phyloP scores from a whole-genome alignment of 371 early-diverging fungal species.

The Sporodiniella umbellata region DNA sequence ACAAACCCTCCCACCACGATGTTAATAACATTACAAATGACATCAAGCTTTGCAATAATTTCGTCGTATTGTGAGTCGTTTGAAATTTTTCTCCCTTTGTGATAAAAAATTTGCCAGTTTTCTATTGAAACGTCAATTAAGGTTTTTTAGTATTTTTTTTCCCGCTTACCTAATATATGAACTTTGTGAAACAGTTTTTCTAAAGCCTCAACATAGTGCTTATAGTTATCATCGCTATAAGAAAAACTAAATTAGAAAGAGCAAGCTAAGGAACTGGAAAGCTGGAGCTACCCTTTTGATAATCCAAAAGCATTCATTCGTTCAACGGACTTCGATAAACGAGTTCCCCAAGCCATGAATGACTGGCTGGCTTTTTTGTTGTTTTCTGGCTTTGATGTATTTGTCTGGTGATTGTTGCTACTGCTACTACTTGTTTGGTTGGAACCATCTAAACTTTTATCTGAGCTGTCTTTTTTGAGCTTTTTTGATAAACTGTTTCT shows the following conservation, averaged over 20 bases:
- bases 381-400: conserved; percentile 4
- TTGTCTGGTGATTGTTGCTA: neutral
- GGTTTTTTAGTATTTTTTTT: neutral
- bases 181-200: conserved; percentile 33
- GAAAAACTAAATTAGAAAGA: neutral
- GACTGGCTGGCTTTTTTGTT: conserved; percentile 19
- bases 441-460: neutral
- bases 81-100: conserved; percentile 15
- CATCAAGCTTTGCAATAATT: conserved; percentile 28
- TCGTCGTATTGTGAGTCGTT: conserved; percentile 27
- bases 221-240: conserved; percentile 42
- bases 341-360: conserved; percentile 47
- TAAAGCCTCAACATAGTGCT: conserved; percentile 39
- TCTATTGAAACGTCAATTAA: conserved; percentile 13
- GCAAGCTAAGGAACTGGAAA: neutral
- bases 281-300: conserved; percentile 28
- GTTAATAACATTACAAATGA: conserved; percentile 36
- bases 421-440: neutral
- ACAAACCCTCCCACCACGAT: conserved; percentile 44
- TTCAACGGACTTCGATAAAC: conserved; percentile 49
- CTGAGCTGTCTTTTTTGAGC: conserved; percentile 30
- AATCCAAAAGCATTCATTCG: conserved; percentile 52
- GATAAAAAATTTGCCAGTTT: conserved; percentile 35
- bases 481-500: conserved; percentile 38
- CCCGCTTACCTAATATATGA: conserved; percentile 33